Conservation (phyloP, 139 green algal species). For the Pseudopediastrum boryanum region DNA sequence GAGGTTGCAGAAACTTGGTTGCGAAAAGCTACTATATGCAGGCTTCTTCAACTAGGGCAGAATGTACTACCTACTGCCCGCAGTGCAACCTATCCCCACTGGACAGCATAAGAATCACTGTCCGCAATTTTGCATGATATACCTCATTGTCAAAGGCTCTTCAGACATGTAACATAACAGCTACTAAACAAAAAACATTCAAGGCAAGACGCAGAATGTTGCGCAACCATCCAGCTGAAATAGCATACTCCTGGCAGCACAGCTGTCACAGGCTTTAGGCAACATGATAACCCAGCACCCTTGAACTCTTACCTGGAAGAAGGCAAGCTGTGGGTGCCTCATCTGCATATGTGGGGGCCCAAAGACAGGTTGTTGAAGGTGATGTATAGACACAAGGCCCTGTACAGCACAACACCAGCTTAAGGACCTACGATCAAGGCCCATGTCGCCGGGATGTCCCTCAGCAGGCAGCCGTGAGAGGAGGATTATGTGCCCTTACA, state of each 20-base stretch:
- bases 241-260: neutral
- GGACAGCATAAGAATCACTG: too few relatives aligned
- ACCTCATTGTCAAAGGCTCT: neutral
- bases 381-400: conserved; percentile 74
- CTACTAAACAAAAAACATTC: neutral
- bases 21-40: neutral
- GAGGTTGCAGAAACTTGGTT: neutral
- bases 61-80: neutral
- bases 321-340: conserved; percentile 33
- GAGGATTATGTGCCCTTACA: too few relatives aligned
- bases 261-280: neutral
- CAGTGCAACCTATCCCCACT: too few relatives aligned
- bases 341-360: conserved; percentile 72
- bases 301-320: conserved; percentile 13
- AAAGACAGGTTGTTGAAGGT: conserved; percentile 61
- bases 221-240: conserved; percentile 19
- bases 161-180: too few relatives aligned
- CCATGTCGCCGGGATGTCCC: neutral
- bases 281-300: neutral
- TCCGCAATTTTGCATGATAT: too few relatives aligned
- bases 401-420: neutral
- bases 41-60: neutral
- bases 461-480: neutral
- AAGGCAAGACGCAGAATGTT: neutral
- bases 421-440: neutral